A percentile compares a stretch with the other conserved stretches of the same genome.
Conservation (phyloP, 257 asterid species). For the Solanum gandarillasii region DNA sequence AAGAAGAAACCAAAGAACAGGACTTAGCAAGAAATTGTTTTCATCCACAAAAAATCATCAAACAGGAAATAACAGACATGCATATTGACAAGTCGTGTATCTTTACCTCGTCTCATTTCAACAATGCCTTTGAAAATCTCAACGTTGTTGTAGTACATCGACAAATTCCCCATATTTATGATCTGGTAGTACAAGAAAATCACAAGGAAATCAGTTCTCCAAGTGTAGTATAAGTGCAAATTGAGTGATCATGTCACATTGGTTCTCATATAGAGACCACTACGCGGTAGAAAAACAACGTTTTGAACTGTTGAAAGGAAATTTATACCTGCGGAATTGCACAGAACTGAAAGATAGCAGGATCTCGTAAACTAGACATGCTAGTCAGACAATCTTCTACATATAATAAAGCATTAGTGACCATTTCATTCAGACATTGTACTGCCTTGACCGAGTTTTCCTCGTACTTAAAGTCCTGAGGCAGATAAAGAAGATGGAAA, state of each 20-base stretch:
- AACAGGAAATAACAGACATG: background rate
- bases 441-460: constrained; percentile 85
- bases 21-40: background rate
- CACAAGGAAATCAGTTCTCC: background rate
- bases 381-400: constrained; percentile 65
- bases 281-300: background rate
- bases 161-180: constrained; percentile 92
- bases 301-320: background rate
- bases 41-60: background rate
- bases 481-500: constrained; percentile 7
- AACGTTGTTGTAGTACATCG: constrained; percentile 79
- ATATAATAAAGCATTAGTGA: constrained; percentile 76
- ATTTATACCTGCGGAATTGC: constrained; percentile 84
- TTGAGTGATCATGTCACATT: background rate
- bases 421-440: constrained; percentile 91
- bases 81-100: background rate
- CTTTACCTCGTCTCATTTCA: constrained; percentile 88
- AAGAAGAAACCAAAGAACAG: background rate
- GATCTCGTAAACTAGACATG: constrained; percentile 62
- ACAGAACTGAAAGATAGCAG: constrained; percentile 86
- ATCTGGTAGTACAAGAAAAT: constrained; percentile 28
- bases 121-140: constrained; percentile 87
- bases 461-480: constrained; percentile 65
- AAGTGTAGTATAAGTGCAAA: background rate
- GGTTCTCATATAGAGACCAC: background rate